Base-by-base conservation (phyloP, 2,329 filamentous ascomycete genomes). In the Alternaria alternata region DNA sequence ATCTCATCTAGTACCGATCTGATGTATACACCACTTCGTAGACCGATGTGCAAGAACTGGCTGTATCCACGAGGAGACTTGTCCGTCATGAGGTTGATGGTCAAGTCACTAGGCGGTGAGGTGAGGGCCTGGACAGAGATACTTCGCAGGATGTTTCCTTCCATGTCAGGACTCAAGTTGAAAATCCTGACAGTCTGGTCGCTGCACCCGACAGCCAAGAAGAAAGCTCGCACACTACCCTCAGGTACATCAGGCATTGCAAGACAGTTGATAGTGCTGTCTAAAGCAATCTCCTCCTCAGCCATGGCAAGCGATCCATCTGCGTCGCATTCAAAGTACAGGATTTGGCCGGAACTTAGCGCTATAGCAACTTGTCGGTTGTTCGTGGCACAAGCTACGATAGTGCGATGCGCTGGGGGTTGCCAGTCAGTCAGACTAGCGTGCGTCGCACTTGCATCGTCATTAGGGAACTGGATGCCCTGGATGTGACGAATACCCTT, bases 271-370 rank as follows among this genome's bases (percentile, higher is more conserved):
- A 99, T 94, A 0, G 94, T 97, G 46, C 93, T 94, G 54, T 91
- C 93, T 91, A 99, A 95, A 72, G 96, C 91, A 71, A 93, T 93
- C 77, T 94, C 93, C 73, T 98, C 94, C 66, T 98, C 81, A 67
- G 97, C 97, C 80, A 98, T 94, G 34, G 93, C 93, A 32, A 98
- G 84, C 4, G 91, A 91, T 30, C 94, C 94, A 78, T 98, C 94
- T 0, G 88, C 86, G 72, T 97, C 95, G 88, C 97, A 94, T 77
- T 99, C 96, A 69, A 99, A 99, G 75, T 98, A 99, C 42, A 97
- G 92, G 64, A 99, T 94, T 78, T 99, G 95, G 38, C 94, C 94
- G 8, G 94, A 97, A 75, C 94, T 98, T 26, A 99, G 84, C 1
- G 95, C 95, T 51, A 98, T 90, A 4, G 93, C 93, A 26, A 99